Evolutionary conservation across 306 rosid species (phyloP).

Genomic region (Vigna radiata): DNA sequence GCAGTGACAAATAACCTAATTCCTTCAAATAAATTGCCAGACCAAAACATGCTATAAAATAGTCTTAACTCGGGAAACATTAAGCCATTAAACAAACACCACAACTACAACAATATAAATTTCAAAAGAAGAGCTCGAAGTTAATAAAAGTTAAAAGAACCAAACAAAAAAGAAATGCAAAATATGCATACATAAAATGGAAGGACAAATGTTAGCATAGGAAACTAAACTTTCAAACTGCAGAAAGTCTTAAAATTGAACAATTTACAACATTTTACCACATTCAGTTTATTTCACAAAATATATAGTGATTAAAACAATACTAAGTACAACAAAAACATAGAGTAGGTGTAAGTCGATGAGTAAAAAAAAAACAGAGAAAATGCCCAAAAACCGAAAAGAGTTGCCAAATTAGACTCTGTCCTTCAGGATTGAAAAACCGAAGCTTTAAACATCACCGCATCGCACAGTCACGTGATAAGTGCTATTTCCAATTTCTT

Average conservation of each 20-base stretch:
- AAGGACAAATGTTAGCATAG: conserved; percentile 20
- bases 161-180: conserved; percentile 27
- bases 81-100: not conserved
- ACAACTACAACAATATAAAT: conserved; percentile 6
- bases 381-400: not conserved
- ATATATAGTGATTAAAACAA: conserved; percentile 24
- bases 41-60: conserved; percentile 8
- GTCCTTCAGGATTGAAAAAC: conserved; percentile 27
- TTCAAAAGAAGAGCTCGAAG: not conserved
- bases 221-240: conserved; percentile 21
- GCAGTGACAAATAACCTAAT: not conserved
- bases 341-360: conserved; percentile 12
- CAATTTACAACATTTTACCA: conserved; percentile 12
- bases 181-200: conserved; percentile 24
- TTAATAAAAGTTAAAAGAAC: not conserved
- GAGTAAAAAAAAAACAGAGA: conserved; percentile 25
- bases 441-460: conserved; percentile 20
- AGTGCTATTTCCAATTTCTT: conserved; percentile 31
- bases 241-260: conserved; percentile 30
- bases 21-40: not conserved
- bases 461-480: conserved; percentile 27
- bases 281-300: conserved; percentile 13
- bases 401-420: not conserved
- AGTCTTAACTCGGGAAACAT: conserved; percentile 7
- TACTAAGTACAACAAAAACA: not conserved